phyloP scores from a whole-genome alignment of 495 filamentous ascomycete genomes.

The Neurospora tetraspora region DNA sequence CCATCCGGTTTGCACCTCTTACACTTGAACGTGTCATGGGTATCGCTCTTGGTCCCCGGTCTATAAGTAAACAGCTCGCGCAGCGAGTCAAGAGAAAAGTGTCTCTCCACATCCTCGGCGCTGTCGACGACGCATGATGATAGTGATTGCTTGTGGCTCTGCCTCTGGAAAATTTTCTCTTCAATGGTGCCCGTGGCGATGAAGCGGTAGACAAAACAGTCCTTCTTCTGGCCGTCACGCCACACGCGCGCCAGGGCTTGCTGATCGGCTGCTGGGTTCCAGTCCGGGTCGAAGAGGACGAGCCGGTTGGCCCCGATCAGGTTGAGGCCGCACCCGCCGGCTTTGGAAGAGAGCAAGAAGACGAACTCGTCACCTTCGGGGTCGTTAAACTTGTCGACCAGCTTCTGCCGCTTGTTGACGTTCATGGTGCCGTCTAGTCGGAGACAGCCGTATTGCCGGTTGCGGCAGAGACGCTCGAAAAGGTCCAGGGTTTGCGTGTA shows the following conservation, averaged over 20 bases:
- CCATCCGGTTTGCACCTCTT: slow-evolving; percentile 87
- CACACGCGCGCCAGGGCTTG: slow-evolving; percentile 95
- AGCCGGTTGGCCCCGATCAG: slow-evolving; percentile 95
- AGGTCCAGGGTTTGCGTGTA: slow-evolving; percentile 96
- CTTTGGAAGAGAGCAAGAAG: slow-evolving; percentile 92
- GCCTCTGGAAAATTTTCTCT: slow-evolving; percentile 98
- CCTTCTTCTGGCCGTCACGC: slow-evolving; percentile 98
- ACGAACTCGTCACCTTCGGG: slow-evolving; percentile 85
- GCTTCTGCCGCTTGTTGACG: slow-evolving; percentile 90
- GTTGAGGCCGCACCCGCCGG: slow-evolving; percentile 94
- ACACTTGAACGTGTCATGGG: slow-evolving; percentile 98
- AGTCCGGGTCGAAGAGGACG: slow-evolving; percentile 96
- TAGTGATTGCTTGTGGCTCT: slow-evolving; percentile 94
- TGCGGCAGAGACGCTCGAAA: slow-evolving; percentile 84
- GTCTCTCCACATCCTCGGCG: slow-evolving; percentile 91
- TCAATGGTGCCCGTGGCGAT: slow-evolving; percentile 97
- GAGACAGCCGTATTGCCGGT: slow-evolving; percentile 71
- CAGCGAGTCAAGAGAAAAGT: slow-evolving; percentile 83
- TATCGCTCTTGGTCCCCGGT: slow-evolving; percentile 75
- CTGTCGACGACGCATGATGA: slow-evolving; percentile 97
- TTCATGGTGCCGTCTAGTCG: slow-evolving; percentile 96
- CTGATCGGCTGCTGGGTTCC: slow-evolving; percentile 98
- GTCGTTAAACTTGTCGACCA: slow-evolving; percentile 98
- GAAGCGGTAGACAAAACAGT: slow-evolving; percentile 98
- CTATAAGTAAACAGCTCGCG: slow-evolving; percentile 91